Evolutionary conservation across 192 early-diverging fungal genomes (phyloP).

Genomic region (Mortierella alpina): DNA sequence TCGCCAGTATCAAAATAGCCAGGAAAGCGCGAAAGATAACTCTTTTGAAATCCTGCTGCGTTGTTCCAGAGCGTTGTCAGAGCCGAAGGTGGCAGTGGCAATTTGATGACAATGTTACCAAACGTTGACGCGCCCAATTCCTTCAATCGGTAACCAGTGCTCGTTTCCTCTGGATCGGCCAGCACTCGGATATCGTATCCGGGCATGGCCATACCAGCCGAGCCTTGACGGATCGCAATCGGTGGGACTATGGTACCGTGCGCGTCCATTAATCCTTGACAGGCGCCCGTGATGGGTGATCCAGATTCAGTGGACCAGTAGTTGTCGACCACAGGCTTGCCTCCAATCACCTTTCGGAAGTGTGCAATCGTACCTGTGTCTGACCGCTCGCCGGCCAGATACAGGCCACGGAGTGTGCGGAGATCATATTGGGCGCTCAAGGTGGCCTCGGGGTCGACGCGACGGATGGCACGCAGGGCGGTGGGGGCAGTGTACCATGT

Average conservation of each 20-base stretch:
- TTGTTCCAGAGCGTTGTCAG: constrained; percentile 86
- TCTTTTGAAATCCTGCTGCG: constrained; percentile 71
- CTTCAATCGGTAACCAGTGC: constrained; percentile 5
- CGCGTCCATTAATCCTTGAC: constrained; percentile 63
- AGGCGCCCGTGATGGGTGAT: constrained; percentile 80
- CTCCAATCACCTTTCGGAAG: constrained; percentile 56
- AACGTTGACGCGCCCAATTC: constrained; percentile 69
- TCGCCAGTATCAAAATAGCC: constrained; percentile 89
- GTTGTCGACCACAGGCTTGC: constrained; percentile 79
- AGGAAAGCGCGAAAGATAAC: constrained; percentile 81
- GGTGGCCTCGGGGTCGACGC: constrained; percentile 79
- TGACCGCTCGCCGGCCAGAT: constrained; percentile 85
- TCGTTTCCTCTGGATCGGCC: constrained; percentile 59
- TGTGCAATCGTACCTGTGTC: constrained; percentile 81
- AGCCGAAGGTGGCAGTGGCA: constrained; percentile 85
- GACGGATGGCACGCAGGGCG: constrained; percentile 81
- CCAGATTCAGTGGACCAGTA: constrained; percentile 94
- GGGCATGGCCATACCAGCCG: constrained; percentile 83
- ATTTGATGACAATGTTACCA: constrained; percentile 81
- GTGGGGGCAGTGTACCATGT: constrained; percentile 89
- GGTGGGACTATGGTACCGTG: constrained; percentile 44
- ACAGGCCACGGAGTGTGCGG: constrained; percentile 68
- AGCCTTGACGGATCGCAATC: constrained; percentile 67
- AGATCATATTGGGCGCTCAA: constrained; percentile 71
- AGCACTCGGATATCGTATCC: constrained; percentile 80